These are phyloP conservation scores for Aspergillus panamensis DNA, from an alignment of 495 filamentous ascomycete genomes.

Conservation along the genomic window DNA sequence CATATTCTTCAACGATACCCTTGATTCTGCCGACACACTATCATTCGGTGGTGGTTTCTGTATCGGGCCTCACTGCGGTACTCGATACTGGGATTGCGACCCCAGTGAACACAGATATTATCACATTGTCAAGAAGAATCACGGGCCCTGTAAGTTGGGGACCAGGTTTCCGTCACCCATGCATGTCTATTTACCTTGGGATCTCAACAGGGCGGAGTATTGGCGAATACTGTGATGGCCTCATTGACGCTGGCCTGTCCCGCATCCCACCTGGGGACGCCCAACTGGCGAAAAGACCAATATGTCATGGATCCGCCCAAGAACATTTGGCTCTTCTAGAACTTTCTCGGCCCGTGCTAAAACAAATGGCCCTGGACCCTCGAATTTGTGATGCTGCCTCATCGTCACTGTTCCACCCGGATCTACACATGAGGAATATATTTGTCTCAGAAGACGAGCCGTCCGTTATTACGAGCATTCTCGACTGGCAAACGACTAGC, in stretches of 20 bases:
- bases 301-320: constrained; percentile 29
- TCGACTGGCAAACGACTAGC: constrained; percentile 41
- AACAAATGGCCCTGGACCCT: constrained; percentile 25
- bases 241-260: constrained; percentile 38
- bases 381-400: constrained; percentile 23
- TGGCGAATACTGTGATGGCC: constrained; percentile 31
- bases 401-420: constrained; percentile 37
- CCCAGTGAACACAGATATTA: constrained; percentile 26
- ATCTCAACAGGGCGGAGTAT: constrained; percentile 29
- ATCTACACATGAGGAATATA: constrained; percentile 43
- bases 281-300: constrained; percentile 11
- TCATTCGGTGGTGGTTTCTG: constrained; percentile 32
- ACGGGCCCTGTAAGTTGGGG: constrained; percentile 41
- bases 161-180: too few species aligned
- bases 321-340: constrained; percentile 29
- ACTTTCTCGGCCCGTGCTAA: constrained; percentile 22
- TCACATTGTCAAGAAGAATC: constrained; percentile 22
- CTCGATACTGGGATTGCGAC: constrained; percentile 38
- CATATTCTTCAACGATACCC: constrained; percentile 26
- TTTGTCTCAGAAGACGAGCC: constrained; percentile 43
- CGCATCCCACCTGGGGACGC: constrained; percentile 26
- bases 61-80: constrained; percentile 40
- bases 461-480: constrained; percentile 34
- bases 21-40: constrained; percentile 20
- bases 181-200: not conserved